phyloP scores from a whole-genome alignment of 257 asterid genomes.

The Haberlea rhodopensis region DNA sequence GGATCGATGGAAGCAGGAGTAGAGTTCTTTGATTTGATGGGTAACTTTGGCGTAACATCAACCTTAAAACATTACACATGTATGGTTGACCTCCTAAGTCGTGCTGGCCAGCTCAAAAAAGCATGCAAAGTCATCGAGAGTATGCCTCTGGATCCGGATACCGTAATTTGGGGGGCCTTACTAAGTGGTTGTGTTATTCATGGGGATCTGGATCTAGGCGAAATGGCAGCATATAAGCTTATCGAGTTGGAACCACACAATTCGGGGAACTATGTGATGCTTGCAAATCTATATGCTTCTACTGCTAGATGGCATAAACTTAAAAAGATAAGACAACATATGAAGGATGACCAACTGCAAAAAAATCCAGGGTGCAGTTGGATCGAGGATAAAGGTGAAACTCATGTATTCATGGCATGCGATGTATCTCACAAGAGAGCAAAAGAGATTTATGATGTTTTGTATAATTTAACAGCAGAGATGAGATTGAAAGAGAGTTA shows the following conservation, averaged over 20 bases:
- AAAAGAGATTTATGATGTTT: conserved; percentile 50
- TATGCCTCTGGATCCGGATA: conserved; percentile 53
- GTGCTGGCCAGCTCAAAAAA: conserved; percentile 57
- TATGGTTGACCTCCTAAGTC: conserved; percentile 73
- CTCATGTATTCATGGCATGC: conserved; percentile 64
- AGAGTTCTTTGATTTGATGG: conserved; percentile 58
- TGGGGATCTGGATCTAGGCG: conserved; percentile 69
- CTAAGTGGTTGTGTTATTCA: conserved; percentile 74
- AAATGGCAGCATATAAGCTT: conserved; percentile 61
- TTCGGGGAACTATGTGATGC: conserved; percentile 58
- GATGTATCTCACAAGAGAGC: conserved; percentile 61
- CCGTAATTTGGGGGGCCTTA: conserved; percentile 79
- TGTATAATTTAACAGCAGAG: conserved; percentile 58
- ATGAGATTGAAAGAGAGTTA: conserved; percentile 42
- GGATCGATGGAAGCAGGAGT: conserved; percentile 57
- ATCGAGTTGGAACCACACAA: conserved; percentile 54
- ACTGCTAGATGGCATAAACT: conserved; percentile 66
- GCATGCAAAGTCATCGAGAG: conserved; percentile 45
- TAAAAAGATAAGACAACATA: conserved; percentile 37
- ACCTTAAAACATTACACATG: conserved; percentile 72
- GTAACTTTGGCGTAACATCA: conserved; percentile 42
- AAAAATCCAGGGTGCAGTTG: conserved; percentile 89
- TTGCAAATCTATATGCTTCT: conserved; percentile 77
- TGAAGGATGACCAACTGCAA: conserved; percentile 45
- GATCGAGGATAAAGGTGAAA: conserved; percentile 66